These are phyloP conservation scores for Truncatella angustata DNA, from an alignment of 2,329 filamentous ascomycete genomes.

Conservation along the genomic window DNA sequence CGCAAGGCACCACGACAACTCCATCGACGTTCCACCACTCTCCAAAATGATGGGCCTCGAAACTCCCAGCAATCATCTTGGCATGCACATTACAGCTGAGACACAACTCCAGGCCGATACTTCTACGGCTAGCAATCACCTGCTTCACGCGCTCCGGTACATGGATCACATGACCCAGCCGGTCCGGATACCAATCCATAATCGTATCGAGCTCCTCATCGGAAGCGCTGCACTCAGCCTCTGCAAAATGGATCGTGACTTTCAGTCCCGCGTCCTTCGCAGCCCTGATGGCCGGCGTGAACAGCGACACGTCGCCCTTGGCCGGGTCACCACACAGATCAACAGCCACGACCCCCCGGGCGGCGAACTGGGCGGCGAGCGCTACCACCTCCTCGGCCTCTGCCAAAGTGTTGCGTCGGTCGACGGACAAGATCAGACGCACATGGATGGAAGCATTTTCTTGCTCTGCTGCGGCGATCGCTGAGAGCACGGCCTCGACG, in stretches of 20 bases:
- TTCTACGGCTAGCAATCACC: conserved; percentile 45
- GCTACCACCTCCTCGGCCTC: conserved; percentile 64
- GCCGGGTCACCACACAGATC: conserved; percentile 78
- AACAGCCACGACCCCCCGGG: conserved; percentile 64
- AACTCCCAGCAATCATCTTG: conserved; percentile 66
- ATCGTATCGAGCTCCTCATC: conserved; percentile 61
- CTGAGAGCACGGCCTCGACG: conserved; percentile 61
- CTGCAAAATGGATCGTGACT: conserved; percentile 77
- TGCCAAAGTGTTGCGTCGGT: conserved; percentile 58
- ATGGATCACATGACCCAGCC: conserved; percentile 78
- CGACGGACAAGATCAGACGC: conserved; percentile 71
- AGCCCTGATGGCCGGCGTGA: conserved; percentile 55
- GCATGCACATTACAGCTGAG: conserved; percentile 79
- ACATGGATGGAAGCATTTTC: conserved; percentile 48
- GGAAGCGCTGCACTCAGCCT: conserved; percentile 56
- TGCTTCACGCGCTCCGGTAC: conserved; percentile 59
- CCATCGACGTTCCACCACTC: conserved; percentile 62
- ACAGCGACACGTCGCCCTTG: conserved; percentile 58
- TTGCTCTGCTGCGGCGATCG: conserved; percentile 44
- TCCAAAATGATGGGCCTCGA: conserved; percentile 73
- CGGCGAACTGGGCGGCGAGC: conserved; percentile 56
- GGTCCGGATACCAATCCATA: conserved; percentile 63
- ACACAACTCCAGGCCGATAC: conserved; percentile 71
- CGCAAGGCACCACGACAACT: conserved; percentile 64
- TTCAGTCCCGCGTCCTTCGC: conserved; percentile 56